Percentiles rank a stretch among this genome's conserved stretches.
Evolutionary conservation across 2,329 filamentous ascomycete species (phyloP).

Genomic region (Colletotrichum sidae): DNA sequence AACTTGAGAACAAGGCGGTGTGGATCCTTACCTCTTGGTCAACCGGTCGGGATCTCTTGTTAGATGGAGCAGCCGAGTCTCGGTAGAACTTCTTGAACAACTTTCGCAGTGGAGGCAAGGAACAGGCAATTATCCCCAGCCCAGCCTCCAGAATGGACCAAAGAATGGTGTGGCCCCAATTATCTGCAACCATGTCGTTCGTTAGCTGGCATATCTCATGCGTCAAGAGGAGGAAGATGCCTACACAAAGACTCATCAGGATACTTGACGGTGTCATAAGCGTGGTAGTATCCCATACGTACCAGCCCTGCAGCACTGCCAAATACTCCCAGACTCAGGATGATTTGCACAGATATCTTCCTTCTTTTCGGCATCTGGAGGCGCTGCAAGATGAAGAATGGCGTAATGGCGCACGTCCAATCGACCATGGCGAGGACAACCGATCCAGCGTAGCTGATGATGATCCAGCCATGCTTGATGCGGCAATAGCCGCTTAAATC

Average conservation of each 20-base stretch:
- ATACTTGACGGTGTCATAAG: slow-evolving; percentile 26
- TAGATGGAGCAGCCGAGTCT: neutral
- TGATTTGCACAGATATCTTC: slow-evolving; percentile 33
- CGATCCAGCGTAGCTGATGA: slow-evolving; percentile 35
- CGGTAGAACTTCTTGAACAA: neutral
- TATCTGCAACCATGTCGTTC: neutral
- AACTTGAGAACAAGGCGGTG: too few relatives aligned
- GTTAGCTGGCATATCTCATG: neutral
- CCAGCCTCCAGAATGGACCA: neutral
- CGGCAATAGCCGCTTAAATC: neutral
- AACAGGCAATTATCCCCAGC: slow-evolving; percentile 1
- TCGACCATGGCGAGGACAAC: slow-evolving; percentile 41
- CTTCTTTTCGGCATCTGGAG: slow-evolving; percentile 42
- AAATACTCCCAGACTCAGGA: slow-evolving; percentile 13
- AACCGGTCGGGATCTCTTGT: neutral
- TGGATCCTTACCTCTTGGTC: neutral
- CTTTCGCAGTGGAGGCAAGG: slow-evolving; percentile 1
- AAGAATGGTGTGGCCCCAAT: neutral
- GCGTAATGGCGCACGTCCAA: slow-evolving; percentile 43
- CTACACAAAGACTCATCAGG: slow-evolving; percentile 19
- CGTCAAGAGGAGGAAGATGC: neutral
- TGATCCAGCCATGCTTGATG: neutral
- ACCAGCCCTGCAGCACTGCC: slow-evolving; percentile 29
- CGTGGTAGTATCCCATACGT: slow-evolving; percentile 29
- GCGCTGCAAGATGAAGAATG: slow-evolving; percentile 43